These are phyloP conservation scores for Diaporthe ampelina DNA, from an alignment of 2,329 filamentous ascomycete genomes.

Conservation along the genomic window DNA sequence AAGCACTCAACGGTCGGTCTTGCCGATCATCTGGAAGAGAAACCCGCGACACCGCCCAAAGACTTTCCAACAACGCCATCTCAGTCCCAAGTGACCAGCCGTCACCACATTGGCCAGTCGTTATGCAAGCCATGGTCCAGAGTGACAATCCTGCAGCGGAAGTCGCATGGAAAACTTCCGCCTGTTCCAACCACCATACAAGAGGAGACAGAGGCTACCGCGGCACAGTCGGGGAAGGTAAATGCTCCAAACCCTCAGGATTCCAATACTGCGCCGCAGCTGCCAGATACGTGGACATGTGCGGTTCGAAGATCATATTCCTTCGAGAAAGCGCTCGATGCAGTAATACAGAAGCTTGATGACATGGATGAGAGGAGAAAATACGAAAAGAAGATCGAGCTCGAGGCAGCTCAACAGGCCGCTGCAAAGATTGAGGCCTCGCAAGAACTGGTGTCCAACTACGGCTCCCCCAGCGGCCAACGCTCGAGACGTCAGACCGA, in stretches of 20 bases:
- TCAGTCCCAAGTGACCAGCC: neutral
- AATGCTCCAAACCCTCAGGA: neutral
- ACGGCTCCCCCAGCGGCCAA: neutral
- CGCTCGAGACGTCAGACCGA: neutral
- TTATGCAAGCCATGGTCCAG: slow-evolving; percentile 33
- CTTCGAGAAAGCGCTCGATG: slow-evolving; percentile 48
- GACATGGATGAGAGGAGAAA: slow-evolving; percentile 46
- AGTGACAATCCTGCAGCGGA: slow-evolving; percentile 29
- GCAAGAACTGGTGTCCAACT: neutral
- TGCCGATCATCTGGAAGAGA: neutral
- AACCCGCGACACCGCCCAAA: slow-evolving; percentile 35
- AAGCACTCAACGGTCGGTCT: neutral
- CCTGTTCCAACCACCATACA: slow-evolving; percentile 23
- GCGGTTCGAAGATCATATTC: slow-evolving; percentile 46
- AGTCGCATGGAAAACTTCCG: neutral
- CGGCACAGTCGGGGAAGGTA: neutral
- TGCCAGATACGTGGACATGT: slow-evolving; percentile 45
- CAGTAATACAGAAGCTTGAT: slow-evolving; percentile 48
- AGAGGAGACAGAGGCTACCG: slow-evolving; percentile 19
- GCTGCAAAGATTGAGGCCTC: slow-evolving; percentile 16
- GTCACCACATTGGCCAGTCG: slow-evolving; percentile 25
- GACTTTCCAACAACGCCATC: neutral
- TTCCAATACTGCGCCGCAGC: slow-evolving; percentile 33
- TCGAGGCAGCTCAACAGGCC: slow-evolving; percentile 24
- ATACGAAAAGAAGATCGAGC: slow-evolving; percentile 17